Evolutionary conservation across 495 filamentous ascomycete genomes (phyloP).

Genomic region (Xylaria telfairii): DNA sequence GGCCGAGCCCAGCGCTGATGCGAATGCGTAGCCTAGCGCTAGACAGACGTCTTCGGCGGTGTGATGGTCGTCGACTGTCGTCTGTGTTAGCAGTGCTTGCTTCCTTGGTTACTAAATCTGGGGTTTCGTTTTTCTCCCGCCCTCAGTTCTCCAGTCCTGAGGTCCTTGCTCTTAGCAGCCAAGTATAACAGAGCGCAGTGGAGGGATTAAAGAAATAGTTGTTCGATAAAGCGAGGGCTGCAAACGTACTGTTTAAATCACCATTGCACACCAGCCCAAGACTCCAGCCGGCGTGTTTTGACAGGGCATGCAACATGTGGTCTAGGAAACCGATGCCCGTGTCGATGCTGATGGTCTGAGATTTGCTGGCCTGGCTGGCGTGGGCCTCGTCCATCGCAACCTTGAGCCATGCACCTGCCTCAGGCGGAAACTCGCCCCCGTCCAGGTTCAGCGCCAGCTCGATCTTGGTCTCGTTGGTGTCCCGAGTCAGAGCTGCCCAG

Average conservation of each 20-base stretch:
- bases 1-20: conserved; percentile 72
- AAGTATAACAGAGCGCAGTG: not conserved
- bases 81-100: conserved; percentile 11
- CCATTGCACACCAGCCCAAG: conserved; percentile 80
- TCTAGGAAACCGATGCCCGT: conserved; percentile 98
- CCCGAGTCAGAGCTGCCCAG: conserved; percentile 76
- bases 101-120: conserved; percentile 12
- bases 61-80: conserved; percentile 96
- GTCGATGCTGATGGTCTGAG: conserved; percentile 84
- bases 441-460: conserved; percentile 89
- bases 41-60: conserved; percentile 96
- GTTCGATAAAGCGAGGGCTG: not conserved
- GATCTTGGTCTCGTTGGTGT: conserved; percentile 98
- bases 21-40: conserved; percentile 85
- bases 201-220: not conserved
- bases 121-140: not conserved
- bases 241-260: conserved; percentile 81
- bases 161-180: not conserved
- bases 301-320: conserved; percentile 97
- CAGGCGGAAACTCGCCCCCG: conserved; percentile 78
- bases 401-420: conserved; percentile 52
- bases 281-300: conserved; percentile 95
- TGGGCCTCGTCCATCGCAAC: conserved; percentile 60
- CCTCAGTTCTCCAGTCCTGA: not conserved
- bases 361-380: conserved; percentile 78